A percentile compares a stretch with the other conserved stretches of the same genome.
Evolutionary conservation across 257 asterid genomes (phyloP).

Genomic region (Jaltomata sinuosa): DNA sequence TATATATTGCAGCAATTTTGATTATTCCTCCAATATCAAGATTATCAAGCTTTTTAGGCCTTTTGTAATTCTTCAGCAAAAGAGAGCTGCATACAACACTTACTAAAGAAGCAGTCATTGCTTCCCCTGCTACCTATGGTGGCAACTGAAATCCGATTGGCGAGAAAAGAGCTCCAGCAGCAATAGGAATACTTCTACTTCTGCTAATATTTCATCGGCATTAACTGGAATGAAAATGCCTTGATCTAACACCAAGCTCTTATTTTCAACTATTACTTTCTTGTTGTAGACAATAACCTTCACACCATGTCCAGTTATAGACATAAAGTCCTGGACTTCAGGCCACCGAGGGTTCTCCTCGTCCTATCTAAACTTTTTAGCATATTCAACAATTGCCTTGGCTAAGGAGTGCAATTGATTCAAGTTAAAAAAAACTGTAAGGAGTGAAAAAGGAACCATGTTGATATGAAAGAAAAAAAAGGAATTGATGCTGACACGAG

Average conservation of each 20-base stretch:
- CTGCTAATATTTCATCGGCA: slow-evolving; percentile 5
- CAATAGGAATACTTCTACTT: slow-evolving; percentile 20
- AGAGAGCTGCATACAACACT: slow-evolving; percentile 58
- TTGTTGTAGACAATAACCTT: neutral
- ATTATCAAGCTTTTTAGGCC: slow-evolving; percentile 21
- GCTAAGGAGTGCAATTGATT: slow-evolving; percentile 21
- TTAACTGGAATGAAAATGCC: neutral
- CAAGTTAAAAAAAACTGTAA: too few relatives aligned
- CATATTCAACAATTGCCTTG: slow-evolving; percentile 17
- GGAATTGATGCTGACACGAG: too few relatives aligned
- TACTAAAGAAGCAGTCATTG: slow-evolving; percentile 52
- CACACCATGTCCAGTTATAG: slow-evolving; percentile 17
- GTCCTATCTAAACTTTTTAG: slow-evolving; percentile 3
- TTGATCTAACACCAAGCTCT: slow-evolving; percentile 7
- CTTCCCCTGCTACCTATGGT: slow-evolving; percentile 54
- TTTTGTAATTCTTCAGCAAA: slow-evolving; percentile 32
- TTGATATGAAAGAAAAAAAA: too few relatives aligned
- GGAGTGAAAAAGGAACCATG: too few relatives aligned
- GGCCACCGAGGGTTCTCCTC: neutral
- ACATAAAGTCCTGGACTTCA: slow-evolving; percentile 4
- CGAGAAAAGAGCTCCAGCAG: slow-evolving; percentile 28
- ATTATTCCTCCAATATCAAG: slow-evolving; percentile 25
- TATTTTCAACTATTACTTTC: slow-evolving; percentile 6
- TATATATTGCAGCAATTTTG: too few relatives aligned
- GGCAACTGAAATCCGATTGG: slow-evolving; percentile 24